Base-by-base conservation (phyloP, 805 yeast genomes). In the Candida boleticola region DNA sequence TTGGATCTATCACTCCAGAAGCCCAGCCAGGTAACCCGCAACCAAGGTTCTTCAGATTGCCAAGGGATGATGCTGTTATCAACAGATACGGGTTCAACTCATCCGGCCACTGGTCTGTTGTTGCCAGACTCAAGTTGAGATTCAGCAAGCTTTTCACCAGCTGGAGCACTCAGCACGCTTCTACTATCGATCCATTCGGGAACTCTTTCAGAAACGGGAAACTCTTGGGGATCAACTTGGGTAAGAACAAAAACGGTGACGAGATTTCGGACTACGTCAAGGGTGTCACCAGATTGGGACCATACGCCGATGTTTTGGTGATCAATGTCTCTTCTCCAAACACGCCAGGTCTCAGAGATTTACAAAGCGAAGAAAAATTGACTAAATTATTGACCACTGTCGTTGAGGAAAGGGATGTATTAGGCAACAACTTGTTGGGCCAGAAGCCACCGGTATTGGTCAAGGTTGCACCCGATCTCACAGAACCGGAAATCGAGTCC, bases 21-120 rank as follows among this genome's bases (percentile, higher is more conserved):
- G 87, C 97, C 0, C 98, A 92, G 66, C 89, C 92, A 6, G 98
- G 98, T 27, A 92, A 92, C 64, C 96, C 97, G n/a, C 61, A 68
- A 53, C 98, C 98, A 18, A 75, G 98, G 45, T 87, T 92, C 55
- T 92, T 90, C 71, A 79, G 98, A 53, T 72, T 92, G 44, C 80
- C 85, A 4, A 71, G 79, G 49, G 97, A 92, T 61, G 85, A 80
- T 42, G 97, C 97, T 3, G 96, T 92, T 32, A 88, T 90, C 52
- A 92, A 92, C 68, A 76, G 98, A 48, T 92, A 90, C 59, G 98
- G 98, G 1, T 90, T 92, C 74, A 92, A 92, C 59, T 89, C 97
- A 3, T 76, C 79, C 37, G 98, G 98, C 34, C 97, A 89, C 59
- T 77, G 79, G 49, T 76, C 66, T 26, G 96, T 90, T 19, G 66